Evolutionary conservation across 139 green algal genomes (phyloP), one percentile per base, ranked within the genome.

Genomic region (Chlamydomonas incerta): DNA sequence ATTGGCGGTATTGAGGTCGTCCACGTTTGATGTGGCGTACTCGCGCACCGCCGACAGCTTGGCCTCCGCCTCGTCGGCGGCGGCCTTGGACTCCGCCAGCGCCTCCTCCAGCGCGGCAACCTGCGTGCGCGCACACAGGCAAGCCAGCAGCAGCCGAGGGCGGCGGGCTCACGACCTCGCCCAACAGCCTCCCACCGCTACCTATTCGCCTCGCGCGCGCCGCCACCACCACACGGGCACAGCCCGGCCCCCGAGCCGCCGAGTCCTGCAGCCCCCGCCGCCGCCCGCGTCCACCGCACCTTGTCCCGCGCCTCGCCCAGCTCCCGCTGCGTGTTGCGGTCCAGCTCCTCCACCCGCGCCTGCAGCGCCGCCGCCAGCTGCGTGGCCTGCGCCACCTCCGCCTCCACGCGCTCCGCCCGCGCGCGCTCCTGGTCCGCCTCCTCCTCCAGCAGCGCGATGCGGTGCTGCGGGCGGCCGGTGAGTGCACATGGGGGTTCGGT

Each of bases 11-110:
- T 65, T 63, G 4, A 87, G 81, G 52, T 80, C 80, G 10, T 76
- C 66, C 31, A 68, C 31, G 31, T 41, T 88, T 9, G 72, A 81
- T 33, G 76, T 41, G 21, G 82, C 72, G 63, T 82, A 81, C 82
- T 82, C 71, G 1, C 58, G 65, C 26, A 83, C 74, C 10, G 73
- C 73, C 4, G 37, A 52, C 74, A 88, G 74, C 46, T 77, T 87
- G 72, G 67, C 66, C 77, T 89, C 70, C 17, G 52, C 37, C 4
- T 67, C 74, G 5, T 63, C 37, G 1, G 55, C 52, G 0, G 66
- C 83, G 3, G 41, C 74, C 17, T 24, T n/a, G 3, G 67, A 57
- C 29, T 37, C 66, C 18, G 35, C 57, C 57, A 88, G 35, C 33
- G 58, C 52, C 9, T 35, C 58, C 18, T 80, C 52, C 17, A 52